These are phyloP conservation scores for Auricularia sp. DNA, from an alignment of 768 basidiomycete species.

Conservation along the genomic window DNA sequence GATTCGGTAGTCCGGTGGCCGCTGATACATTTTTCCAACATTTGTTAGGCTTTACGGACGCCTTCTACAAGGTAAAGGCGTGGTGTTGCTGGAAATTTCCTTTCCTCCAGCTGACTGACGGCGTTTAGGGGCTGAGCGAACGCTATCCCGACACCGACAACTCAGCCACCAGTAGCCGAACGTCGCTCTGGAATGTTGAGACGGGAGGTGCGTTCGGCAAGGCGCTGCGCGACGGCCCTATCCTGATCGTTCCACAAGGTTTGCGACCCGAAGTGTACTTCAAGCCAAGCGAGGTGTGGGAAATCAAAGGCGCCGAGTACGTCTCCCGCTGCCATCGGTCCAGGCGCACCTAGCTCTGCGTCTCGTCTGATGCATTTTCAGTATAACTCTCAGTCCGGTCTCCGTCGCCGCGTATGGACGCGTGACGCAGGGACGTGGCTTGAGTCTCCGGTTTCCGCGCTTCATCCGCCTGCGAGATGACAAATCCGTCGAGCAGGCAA, in stretches of 20 bases:
- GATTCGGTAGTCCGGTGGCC: background rate
- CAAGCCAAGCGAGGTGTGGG: constrained; percentile 74
- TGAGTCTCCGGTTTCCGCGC: constrained; percentile 81
- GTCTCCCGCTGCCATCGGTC: constrained; percentile 11
- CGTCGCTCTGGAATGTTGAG: constrained; percentile 50
- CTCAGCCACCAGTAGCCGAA: constrained; percentile 43
- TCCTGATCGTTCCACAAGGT: constrained; percentile 26
- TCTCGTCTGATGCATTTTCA: constrained; percentile 20
- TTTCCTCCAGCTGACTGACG: background rate
- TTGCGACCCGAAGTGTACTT: constrained; percentile 61
- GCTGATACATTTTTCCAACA: background rate
- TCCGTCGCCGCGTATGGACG: constrained; percentile 68
- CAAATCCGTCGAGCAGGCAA: constrained; percentile 64
- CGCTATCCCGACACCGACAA: constrained; percentile 57
- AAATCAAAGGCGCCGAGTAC: constrained; percentile 65
- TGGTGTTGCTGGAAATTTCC: background rate
- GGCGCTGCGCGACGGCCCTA: background rate
- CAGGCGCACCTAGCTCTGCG: background rate
- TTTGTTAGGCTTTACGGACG: constrained; percentile 66
- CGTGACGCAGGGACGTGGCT: constrained; percentile 49
- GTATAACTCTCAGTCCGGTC: constrained; percentile 76
- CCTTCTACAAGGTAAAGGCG: constrained; percentile 59
- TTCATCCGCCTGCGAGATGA: constrained; percentile 70
- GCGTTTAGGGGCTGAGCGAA: constrained; percentile 43
- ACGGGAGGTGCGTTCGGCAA: constrained; percentile 41